A percentile compares a stretch with the other conserved stretches of the same genome.
Evolutionary conservation across 495 filamentous ascomycete genomes (phyloP).

Genomic region (Penicillium daleae): DNA sequence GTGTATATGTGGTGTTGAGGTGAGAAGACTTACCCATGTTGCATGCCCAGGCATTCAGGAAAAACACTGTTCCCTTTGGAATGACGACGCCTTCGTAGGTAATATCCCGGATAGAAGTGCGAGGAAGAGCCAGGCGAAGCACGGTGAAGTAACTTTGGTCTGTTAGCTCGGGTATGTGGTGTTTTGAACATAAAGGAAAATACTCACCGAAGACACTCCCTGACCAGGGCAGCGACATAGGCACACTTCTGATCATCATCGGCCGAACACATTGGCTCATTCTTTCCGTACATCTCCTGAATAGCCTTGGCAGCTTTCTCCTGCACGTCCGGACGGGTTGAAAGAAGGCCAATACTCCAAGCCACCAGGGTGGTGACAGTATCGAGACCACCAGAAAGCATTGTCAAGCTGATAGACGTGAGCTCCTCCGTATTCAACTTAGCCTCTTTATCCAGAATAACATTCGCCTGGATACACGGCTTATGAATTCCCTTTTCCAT

Average conservation of each 20-base stretch:
- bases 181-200: not conserved
- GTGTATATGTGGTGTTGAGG: no score
- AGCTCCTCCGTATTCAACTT: conserved; percentile 61
- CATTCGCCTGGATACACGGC: conserved; percentile 68
- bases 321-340: conserved; percentile 62
- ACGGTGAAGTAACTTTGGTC: conserved; percentile 57
- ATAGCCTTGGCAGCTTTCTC: conserved; percentile 61
- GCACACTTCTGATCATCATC: conserved; percentile 64
- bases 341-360: conserved; percentile 64
- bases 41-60: conserved; percentile 69
- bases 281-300: conserved; percentile 52
- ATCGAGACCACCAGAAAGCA: conserved; percentile 65
- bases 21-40: conserved; percentile 63
- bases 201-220: conserved; percentile 58
- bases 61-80: conserved; percentile 62
- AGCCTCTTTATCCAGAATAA: conserved; percentile 63
- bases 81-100: conserved; percentile 59
- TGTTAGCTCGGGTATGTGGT: conserved; percentile 1
- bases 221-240: conserved; percentile 61
- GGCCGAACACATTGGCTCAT: conserved; percentile 59
- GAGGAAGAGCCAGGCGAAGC: conserved; percentile 62
- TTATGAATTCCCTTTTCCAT: conserved; percentile 62
- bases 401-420: conserved; percentile 64
- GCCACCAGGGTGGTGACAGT: conserved; percentile 64
- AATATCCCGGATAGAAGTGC: conserved; percentile 62